A percentile compares a stretch with the other conserved stretches of the same genome.
These are phyloP conservation scores for Plantago elongata DNA, from an alignment of 257 asterid genomes.

Conservation along the genomic window DNA sequence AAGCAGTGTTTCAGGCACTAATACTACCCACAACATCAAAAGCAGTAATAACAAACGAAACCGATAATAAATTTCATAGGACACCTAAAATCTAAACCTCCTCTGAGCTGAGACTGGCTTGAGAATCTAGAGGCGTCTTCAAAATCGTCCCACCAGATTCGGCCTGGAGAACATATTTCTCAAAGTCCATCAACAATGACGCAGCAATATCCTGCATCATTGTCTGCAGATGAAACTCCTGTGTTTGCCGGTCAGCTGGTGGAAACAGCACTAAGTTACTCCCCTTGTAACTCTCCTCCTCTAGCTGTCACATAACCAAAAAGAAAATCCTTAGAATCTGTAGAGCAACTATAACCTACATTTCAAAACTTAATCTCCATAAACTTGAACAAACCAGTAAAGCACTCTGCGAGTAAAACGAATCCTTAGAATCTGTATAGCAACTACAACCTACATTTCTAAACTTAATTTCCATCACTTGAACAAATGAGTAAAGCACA, in stretches of 20 bases:
- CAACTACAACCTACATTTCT: too few species aligned
- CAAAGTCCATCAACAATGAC: constrained; percentile 89
- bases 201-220: constrained; percentile 99
- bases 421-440: too few species aligned
- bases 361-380: not conserved
- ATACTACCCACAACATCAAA: constrained; percentile 7
- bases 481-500: too few species aligned
- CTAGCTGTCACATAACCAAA: constrained; percentile 48
- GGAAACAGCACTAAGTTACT: constrained; percentile 78
- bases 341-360: not conserved
- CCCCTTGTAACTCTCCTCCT: constrained; percentile 78
- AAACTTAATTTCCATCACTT: too few species aligned
- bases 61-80: constrained; percentile 35
- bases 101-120: constrained; percentile 99
- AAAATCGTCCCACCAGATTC: constrained; percentile 92
- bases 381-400: too few species aligned
- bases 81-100: constrained; percentile 97
- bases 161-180: constrained; percentile 91
- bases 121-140: constrained; percentile 98
- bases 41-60: constrained; percentile 21
- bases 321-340: not conserved
- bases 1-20: constrained; percentile 18
- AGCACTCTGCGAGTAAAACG: too few species aligned
- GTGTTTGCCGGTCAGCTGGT: constrained; percentile 93
- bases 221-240: constrained; percentile 88